Conservation (phyloP, 2,329 filamentous ascomycete species). For the Kalmusia sp. region DNA sequence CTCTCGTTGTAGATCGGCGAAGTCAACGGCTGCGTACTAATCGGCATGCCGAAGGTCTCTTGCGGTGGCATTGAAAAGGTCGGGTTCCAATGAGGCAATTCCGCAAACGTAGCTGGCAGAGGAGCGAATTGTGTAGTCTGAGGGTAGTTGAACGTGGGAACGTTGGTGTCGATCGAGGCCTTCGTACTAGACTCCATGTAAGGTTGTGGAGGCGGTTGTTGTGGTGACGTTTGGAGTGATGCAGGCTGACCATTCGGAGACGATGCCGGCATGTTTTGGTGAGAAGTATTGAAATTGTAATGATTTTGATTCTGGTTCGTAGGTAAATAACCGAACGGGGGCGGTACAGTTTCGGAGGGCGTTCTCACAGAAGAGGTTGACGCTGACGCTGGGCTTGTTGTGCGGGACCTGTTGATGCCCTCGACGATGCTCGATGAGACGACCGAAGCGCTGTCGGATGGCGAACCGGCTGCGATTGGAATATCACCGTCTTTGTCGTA, state of each 20-base stretch:
- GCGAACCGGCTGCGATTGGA: conserved; percentile 55
- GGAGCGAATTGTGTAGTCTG: conserved; percentile 39
- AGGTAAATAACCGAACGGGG: conserved; percentile 48
- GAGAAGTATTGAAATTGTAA: conserved; percentile 34
- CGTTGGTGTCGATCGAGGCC: conserved; percentile 32
- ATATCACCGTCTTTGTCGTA: conserved; percentile 71
- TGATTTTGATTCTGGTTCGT: conserved; percentile 34
- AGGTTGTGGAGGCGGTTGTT: conserved; percentile 28
- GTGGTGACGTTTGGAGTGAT: conserved; percentile 33
- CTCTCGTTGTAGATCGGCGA: conserved; percentile 44
- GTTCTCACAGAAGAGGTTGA: conserved; percentile 48
- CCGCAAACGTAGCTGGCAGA: conserved; percentile 45
- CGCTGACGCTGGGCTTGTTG: conserved; percentile 53
- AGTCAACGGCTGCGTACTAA: conserved; percentile 27
- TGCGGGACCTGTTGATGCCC: conserved; percentile 51
- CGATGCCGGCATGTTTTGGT: conserved; percentile 22
- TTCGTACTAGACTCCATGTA: conserved; percentile 41
- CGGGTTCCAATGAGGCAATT: conserved; percentile 46
- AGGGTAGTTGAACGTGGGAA: conserved; percentile 38
- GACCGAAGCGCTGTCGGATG: conserved; percentile 54
- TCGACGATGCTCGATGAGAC: conserved; percentile 49
- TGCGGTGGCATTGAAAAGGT: conserved; percentile 43
- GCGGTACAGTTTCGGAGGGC: conserved; percentile 39
- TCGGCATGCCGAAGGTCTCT: conserved; percentile 33
- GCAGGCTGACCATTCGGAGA: conserved; percentile 29